phyloP scores from a whole-genome alignment of 306 rosid species.

The Medicago arabica region DNA sequence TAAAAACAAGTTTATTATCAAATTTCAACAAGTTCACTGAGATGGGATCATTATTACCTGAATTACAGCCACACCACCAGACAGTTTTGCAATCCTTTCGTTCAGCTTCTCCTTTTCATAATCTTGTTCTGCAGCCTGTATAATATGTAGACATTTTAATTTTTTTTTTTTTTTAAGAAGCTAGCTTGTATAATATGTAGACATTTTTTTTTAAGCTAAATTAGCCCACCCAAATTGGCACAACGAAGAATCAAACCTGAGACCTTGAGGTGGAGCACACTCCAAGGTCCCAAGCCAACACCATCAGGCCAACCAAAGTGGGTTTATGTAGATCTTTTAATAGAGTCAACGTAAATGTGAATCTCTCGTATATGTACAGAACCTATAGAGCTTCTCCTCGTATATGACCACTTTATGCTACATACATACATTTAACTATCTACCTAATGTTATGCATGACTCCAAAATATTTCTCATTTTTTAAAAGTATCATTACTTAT shows the following conservation, averaged over 20 bases:
- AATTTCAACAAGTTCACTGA: not conserved
- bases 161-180: too few relatives aligned
- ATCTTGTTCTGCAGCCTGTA: constrained; percentile 93
- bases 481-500: not conserved
- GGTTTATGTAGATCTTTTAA: not conserved
- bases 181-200: too few relatives aligned
- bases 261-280: too few relatives aligned
- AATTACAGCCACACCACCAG: constrained; percentile 98
- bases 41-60: constrained; percentile 62
- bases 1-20: not conserved
- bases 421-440: not conserved
- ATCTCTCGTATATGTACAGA: not conserved
- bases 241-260: too few relatives aligned
- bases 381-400: not conserved
- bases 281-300: too few relatives aligned
- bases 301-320: too few relatives aligned
- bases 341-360: constrained; percentile 2
- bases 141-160: not conserved
- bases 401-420: not conserved
- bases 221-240: too few relatives aligned
- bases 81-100: constrained; percentile 92
- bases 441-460: not conserved
- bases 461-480: not conserved
- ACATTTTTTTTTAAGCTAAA: too few relatives aligned
- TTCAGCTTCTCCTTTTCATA: constrained; percentile 91